Evolutionary conservation across 805 yeast species (phyloP).

Genomic region (Wickerhamomyces hampshirensis): DNA sequence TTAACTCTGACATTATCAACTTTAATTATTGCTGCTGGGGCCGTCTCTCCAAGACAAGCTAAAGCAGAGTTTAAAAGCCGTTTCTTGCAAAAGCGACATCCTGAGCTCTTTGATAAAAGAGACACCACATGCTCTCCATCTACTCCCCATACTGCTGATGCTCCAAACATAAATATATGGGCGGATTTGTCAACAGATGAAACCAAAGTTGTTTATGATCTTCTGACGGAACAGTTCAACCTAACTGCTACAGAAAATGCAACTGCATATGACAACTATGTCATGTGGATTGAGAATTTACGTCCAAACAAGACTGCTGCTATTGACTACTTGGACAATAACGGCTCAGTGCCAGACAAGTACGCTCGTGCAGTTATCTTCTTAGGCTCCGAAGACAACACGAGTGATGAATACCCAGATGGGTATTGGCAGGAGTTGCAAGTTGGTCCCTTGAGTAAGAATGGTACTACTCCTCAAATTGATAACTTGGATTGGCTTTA

Average conservation of each 20-base stretch:
- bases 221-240: constrained; percentile 14
- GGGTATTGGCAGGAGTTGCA: constrained; percentile 24
- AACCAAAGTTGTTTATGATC: constrained; percentile 12
- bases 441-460: constrained; percentile 20
- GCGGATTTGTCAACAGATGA: constrained; percentile 20
- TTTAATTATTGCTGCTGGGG: no score
- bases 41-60: constrained; percentile 7
- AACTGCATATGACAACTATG: constrained; percentile 19
- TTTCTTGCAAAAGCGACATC: constrained; percentile 1
- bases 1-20: no score
- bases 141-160: constrained; percentile 12
- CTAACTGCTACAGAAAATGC: constrained; percentile 18
- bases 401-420: constrained; percentile 17
- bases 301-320: constrained; percentile 27
- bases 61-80: constrained; percentile 2
- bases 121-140: constrained; percentile 7
- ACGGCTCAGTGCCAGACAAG: constrained; percentile 19
- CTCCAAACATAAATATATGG: constrained; percentile 21
- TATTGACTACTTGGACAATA: constrained; percentile 17
- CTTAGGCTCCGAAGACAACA: constrained; percentile 22
- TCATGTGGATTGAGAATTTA: constrained; percentile 22
- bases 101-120: constrained; percentile 2
- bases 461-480: constrained; percentile 8
- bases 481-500: constrained; percentile 16
- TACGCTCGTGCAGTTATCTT: constrained; percentile 21